Base-by-base conservation (phyloP, 768 basidiomycete species). In the Rhodosporidiobolus sp. region DNA sequence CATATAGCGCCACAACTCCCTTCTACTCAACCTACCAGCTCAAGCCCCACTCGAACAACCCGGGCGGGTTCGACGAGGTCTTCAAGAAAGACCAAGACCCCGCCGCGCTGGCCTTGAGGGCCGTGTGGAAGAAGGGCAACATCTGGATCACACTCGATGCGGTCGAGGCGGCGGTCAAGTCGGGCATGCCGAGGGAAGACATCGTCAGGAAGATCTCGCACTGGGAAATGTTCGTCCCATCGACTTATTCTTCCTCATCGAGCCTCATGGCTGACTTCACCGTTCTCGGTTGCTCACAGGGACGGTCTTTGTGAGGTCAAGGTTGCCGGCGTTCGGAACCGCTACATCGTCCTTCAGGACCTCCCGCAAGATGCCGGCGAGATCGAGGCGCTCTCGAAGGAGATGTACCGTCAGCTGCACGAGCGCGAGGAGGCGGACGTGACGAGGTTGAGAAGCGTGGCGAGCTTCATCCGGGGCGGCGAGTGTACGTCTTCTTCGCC, bases 1-100 rank as follows among this genome's bases (percentile, higher is more conserved):
- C 35, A 12, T 34, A 7, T 55, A 69, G 69, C 26, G 84, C 85
- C 9, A 78, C 83, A 46, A 86, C 85, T 0, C 85, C 85, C 0
- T 84, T 82, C 69, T 86, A 83, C 67, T 80, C 82, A 7, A 65
- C 81, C 22, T 85, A 85, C 74, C 81, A 83, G 49, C 78, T 85
- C 69, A 81, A 79, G 26, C 76, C 79, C 1, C 78, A 79, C n/a
- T 69, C 69, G 5, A 52, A 46, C 16, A 38, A 35, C 45, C 49
- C 69, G 12, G 65, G 57, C 1, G 82, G 79, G 4, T 81, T 79
- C 78, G 34, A 74, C 17, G 78, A 80, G 32, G 78, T 84, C 10
- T 55, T 78, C n/a, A n/a, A n/a, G 30, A 65, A 71, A 2, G 82
- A 84, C 73, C 67, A 76, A 12, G 80, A 81, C 20, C 84, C 83